Base-by-base conservation (phyloP, 2,329 filamentous ascomycete genomes). In the Shiraia sp. region DNA sequence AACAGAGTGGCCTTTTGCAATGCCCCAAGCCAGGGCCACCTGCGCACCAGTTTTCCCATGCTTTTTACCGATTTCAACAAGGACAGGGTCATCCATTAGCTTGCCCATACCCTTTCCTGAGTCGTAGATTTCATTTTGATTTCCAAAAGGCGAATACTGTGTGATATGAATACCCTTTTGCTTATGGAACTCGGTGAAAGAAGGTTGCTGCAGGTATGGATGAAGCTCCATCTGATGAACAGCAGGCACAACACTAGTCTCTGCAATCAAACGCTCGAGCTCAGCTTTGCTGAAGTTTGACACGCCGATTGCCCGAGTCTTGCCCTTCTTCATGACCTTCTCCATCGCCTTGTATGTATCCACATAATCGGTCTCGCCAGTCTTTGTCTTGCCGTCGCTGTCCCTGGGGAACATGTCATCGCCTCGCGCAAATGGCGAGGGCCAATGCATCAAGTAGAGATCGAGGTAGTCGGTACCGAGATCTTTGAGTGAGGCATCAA, bases 401-500 rank as follows among this genome's bases (percentile, higher is more conserved):
- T 66, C 86, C 75, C 50, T 75, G 68, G 22, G 83, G 78, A 61
- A 81, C 77, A 46, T 77, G 78, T 38, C 39, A n/a, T 53, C 44
- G 88, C 95, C 75, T 85, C 86, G 64, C 88, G 80, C 44, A 87
- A 83, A 59, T 88, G 82, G 61, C 85, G 89, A 80, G 88, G 95
- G 79, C 95, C 90, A 66, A 32, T 67, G 61, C 64, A 93, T 83
- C 57, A 93, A 78, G 79, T 85, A 95, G 53, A 95, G 81, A 70
- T 95, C 90, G 70, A 95, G 89, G 78, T 95, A 95, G 66, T 91
- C 88, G 49, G 93, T 57, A 64, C 52, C 85, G 81, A 88, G 87
- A 89, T 79, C 91, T 24, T 83, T 79, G 60, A 93, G 74, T 52
- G 83, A 87, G 74, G 54, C 81, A 76, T 55, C 93, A 72, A 95